Evolutionary conservation across 139 green algal genomes (phyloP), one percentile per base, ranked within the genome.

Genomic region (Choricystis sp.): DNA sequence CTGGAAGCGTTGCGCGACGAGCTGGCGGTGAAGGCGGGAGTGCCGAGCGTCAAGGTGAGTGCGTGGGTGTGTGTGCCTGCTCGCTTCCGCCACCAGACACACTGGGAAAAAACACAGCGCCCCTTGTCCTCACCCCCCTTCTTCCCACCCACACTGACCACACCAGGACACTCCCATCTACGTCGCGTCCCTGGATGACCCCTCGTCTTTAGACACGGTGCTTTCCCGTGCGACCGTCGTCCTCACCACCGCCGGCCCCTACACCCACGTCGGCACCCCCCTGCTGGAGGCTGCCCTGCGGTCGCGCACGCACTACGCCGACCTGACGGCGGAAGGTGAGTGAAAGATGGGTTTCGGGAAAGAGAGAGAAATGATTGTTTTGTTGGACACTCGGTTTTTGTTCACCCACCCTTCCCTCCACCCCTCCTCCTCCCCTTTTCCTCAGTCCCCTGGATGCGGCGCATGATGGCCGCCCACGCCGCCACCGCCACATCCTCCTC

Each of bases 221-320:
- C 64, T 76, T 3, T 30, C 40, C 3, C 69, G 80, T 4, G 79
- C 86, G 0, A 65, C 84, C 3, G 76, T 94, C 2, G 72, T 96
- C 25, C 66, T 96, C 2, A 71, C 71, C 29, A 80, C 72, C 2
- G 83, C 78, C 3, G 88, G 88, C 1, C 88, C 88, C 14, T 84
- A 77, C 61, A 64, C 73, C 16, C 71, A 75, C 49, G 72, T 85
- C 22, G 86, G 88, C n/a, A 78, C 69, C 2, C 75, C 75, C 2
- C 71, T 97, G 48, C 84, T 95, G 29, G 77, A 71, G 1, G 82
- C 86, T 25, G 83, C 82, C 29, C 74, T 96, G 52, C 49, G 73
- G 22, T 56, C 71, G 19, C 71, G 74, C 31, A 86, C 79, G 14
- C 80, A 96, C 71, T 96, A 95, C 69, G 77, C 76, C 19, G 91